A percentile compares a stretch with the other conserved stretches of the same genome.
Evolutionary conservation across 75 land plant species (phyloP).

Genomic region (Picea glauca): DNA sequence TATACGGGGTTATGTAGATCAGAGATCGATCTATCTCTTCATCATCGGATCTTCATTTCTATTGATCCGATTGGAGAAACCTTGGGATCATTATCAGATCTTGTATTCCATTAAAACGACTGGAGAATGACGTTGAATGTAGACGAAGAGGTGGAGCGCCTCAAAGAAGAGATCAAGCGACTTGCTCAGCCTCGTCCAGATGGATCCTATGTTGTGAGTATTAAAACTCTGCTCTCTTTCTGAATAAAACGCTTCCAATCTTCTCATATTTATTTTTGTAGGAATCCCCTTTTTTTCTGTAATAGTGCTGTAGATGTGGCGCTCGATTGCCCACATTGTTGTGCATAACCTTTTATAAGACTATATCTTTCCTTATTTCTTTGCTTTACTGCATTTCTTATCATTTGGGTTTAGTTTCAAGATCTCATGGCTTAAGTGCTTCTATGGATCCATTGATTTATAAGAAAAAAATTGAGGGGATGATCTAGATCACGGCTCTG

Average conservation of each 20-base stretch:
- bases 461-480: neutral
- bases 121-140: conserved; percentile 51
- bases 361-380: too few relatives aligned
- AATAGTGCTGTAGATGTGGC: neutral
- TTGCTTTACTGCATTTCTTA: too few relatives aligned
- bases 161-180: conserved; percentile 78
- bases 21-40: too few relatives aligned
- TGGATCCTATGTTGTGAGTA: conserved; percentile 58
- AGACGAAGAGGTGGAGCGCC: conserved; percentile 83
- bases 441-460: neutral
- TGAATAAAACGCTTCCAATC: neutral
- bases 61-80: too few relatives aligned
- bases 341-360: neutral
- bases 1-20: too few relatives aligned
- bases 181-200: conserved; percentile 68
- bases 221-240: neutral
- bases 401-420: neutral
- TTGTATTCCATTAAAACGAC: too few relatives aligned
- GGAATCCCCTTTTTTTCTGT: neutral
- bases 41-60: too few relatives aligned
- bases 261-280: neutral
- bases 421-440: neutral
- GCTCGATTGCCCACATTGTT: neutral
- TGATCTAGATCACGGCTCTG: neutral
- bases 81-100: too few relatives aligned